These are phyloP conservation scores for Fistulifera solaris DNA, from an alignment of 108 stramenopile genomes.

Conservation along the genomic window DNA sequence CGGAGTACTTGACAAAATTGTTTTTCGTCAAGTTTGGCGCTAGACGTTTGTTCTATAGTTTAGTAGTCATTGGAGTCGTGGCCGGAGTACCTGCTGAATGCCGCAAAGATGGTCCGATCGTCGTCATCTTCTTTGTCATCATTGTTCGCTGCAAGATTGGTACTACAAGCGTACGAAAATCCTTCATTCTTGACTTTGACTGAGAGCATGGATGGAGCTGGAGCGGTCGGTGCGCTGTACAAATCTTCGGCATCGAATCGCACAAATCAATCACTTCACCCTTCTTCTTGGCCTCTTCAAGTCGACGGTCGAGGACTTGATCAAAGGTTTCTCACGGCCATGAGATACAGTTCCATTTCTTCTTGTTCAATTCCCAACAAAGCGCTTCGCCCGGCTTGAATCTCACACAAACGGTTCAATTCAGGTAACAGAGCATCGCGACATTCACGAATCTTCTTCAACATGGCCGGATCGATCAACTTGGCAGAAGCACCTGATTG, in stretches of 20 bases:
- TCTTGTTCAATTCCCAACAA: constrained; percentile 32
- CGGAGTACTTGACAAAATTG: too few relatives aligned
- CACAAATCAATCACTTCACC: constrained; percentile 28
- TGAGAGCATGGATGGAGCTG: too few relatives aligned
- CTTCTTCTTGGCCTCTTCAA: constrained; percentile 23
- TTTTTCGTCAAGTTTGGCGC: too few relatives aligned
- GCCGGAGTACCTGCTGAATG: too few relatives aligned
- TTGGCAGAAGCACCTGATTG: constrained; percentile 10
- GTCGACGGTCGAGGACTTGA: constrained; percentile 14
- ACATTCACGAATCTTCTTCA: constrained; percentile 18
- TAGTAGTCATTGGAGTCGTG: too few relatives aligned
- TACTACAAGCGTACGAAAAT: too few relatives aligned
- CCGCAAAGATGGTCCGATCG: too few relatives aligned
- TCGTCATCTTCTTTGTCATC: too few relatives aligned
- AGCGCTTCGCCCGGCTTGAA: constrained; percentile 13
- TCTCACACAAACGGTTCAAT: constrained; percentile 18
- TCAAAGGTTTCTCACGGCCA: constrained; percentile 33
- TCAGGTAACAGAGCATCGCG: constrained; percentile 27
- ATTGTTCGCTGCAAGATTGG: too few relatives aligned
- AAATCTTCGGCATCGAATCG: constrained; percentile 14
- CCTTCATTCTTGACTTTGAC: too few relatives aligned
- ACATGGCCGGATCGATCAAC: constrained; percentile 20
- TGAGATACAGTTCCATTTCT: constrained; percentile 30
- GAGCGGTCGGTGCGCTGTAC: too few relatives aligned
- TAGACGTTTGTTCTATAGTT: too few relatives aligned